These are phyloP conservation scores for Ambispora gerdemannii DNA, from an alignment of 192 early-diverging fungal species.

Conservation along the genomic window DNA sequence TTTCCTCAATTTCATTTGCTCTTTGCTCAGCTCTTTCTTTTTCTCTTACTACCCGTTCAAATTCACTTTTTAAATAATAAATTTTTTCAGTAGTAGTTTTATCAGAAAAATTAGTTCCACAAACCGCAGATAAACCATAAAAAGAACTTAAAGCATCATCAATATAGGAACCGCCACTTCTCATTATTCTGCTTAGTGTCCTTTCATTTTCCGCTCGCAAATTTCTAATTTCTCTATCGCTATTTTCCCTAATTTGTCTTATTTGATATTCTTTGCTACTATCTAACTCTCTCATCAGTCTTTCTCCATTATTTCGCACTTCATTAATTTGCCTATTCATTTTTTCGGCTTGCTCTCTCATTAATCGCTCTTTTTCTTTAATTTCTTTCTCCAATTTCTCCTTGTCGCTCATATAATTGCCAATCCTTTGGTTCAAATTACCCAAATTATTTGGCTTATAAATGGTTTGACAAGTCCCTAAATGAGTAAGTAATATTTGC, in stretches of 20 bases:
- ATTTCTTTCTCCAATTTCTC: slow-evolving; percentile 6
- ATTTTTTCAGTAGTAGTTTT: no score
- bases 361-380: not conserved
- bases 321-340: not conserved
- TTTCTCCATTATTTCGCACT: not conserved
- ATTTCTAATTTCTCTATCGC: not conserved
- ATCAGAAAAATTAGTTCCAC: no score
- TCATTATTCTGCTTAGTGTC: not conserved
- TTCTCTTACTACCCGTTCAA: no score
- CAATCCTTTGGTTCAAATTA: slow-evolving; percentile 4
- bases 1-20: no score
- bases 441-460: slow-evolving; percentile 4
- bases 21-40: no score
- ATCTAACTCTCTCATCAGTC: not conserved
- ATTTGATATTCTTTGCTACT: not conserved
- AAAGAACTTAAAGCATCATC: no score
- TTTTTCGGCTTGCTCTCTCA: not conserved
- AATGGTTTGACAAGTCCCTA: not conserved
- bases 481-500: not conserved
- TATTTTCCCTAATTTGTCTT: not conserved
- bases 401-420: not conserved
- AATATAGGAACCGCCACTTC: not conserved
- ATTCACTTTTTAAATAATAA: no score
- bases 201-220: not conserved
- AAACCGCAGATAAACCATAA: no score